phyloP scores from a whole-genome alignment of 352 stramenopile genomes.

The Halophytophthora batemanensis region DNA sequence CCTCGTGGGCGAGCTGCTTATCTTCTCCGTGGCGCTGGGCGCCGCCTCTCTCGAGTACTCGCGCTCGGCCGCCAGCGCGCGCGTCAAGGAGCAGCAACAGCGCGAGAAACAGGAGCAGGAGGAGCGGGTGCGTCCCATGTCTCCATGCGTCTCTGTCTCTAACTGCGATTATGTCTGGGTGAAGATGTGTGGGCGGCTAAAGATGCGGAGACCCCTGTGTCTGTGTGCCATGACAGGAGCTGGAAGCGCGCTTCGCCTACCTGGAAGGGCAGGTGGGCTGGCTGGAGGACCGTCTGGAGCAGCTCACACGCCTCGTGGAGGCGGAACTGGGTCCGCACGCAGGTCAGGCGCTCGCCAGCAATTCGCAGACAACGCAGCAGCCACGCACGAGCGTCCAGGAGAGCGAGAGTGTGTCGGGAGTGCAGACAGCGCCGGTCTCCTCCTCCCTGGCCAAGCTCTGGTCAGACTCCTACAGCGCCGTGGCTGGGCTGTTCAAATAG shows the following conservation, averaged over 20 bases:
- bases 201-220: not conserved
- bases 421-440: constrained; percentile 23
- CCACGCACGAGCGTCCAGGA: no score
- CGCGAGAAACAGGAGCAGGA: constrained; percentile 45
- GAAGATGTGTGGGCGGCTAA: not conserved
- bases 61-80: constrained; percentile 48
- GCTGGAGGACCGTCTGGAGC: constrained; percentile 38
- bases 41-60: constrained; percentile 76
- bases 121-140: constrained; percentile 21
- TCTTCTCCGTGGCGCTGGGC: constrained; percentile 72
- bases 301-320: constrained; percentile 37
- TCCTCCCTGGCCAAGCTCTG: constrained; percentile 16
- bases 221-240: constrained; percentile 21
- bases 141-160: not conserved
- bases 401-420: constrained; percentile 20
- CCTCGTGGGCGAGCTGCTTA: constrained; percentile 71
- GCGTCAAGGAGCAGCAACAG: constrained; percentile 56
- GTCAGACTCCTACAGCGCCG: constrained; percentile 24
- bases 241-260: constrained; percentile 48
- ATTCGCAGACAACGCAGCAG: no score
- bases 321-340: constrained; percentile 21
- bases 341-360: no score
- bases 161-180: no score
- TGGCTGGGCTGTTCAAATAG: constrained; percentile 42
- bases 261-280: constrained; percentile 45